Percentiles rank a stretch among this genome's conserved stretches.
phyloP scores from a whole-genome alignment of 2,329 filamentous ascomycete species.

The Pestalotiopsis sp. region DNA sequence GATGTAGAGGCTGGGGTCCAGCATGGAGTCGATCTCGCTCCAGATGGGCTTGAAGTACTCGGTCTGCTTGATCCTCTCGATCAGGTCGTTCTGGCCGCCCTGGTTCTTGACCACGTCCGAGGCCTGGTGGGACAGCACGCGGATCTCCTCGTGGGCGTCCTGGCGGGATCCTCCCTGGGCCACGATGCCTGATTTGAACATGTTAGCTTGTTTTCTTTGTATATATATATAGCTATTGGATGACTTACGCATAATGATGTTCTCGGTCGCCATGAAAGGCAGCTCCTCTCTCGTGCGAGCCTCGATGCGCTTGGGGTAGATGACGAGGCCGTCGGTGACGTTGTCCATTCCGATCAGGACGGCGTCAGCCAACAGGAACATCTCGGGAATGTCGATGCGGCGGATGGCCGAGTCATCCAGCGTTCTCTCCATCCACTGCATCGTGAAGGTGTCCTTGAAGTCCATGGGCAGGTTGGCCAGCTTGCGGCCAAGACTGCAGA shows the following conservation, averaged over 20 bases:
- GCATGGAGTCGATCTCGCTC: constrained; percentile 67
- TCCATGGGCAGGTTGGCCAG: constrained; percentile 35
- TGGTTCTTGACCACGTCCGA: constrained; percentile 57
- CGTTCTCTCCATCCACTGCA: constrained; percentile 70
- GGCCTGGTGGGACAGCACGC: constrained; percentile 79
- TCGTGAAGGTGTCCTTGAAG: constrained; percentile 66
- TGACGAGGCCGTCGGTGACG: constrained; percentile 68
- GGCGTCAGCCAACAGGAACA: constrained; percentile 67
- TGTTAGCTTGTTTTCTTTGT: too few species aligned
- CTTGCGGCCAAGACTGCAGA: constrained; percentile 33
- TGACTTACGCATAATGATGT: neutral
- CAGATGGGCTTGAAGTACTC: constrained; percentile 62
- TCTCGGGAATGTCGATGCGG: constrained; percentile 61
- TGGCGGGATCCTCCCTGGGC: constrained; percentile 19
- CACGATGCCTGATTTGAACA: neutral
- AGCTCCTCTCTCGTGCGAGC: constrained; percentile 42
- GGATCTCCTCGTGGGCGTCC: constrained; percentile 75
- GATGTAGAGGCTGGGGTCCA: constrained; percentile 60
- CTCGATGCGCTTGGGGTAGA: constrained; percentile 45
- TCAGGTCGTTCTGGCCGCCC: constrained; percentile 69
- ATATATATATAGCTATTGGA: neutral
- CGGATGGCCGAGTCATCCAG: constrained; percentile 77
- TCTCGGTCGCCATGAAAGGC: constrained; percentile 75
- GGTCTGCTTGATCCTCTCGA: constrained; percentile 35
- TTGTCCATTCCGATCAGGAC: constrained; percentile 70